A percentile compares a stretch with the other conserved stretches of the same genome.
These are phyloP conservation scores for Cordyceps cicadae DNA, from an alignment of 2,329 filamentous ascomycete species.

Conservation along the genomic window DNA sequence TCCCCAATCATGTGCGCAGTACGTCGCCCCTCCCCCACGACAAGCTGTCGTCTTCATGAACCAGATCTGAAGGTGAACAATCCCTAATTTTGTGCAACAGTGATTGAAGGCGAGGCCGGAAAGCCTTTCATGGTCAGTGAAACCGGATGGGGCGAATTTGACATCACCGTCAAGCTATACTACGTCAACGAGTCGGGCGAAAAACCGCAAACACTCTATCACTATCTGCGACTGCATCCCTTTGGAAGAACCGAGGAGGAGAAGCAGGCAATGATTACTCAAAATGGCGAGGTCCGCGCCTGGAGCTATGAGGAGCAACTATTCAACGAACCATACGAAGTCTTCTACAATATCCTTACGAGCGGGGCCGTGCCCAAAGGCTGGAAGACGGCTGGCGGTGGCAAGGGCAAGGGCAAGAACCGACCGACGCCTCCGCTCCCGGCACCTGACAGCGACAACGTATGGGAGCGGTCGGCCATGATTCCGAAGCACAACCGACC, in stretches of 20 bases:
- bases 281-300: slow-evolving; percentile 58
- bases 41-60: neutral
- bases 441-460: slow-evolving; percentile 36
- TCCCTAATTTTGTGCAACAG: slow-evolving; percentile 21
- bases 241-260: slow-evolving; percentile 76
- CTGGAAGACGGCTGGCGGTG: slow-evolving; percentile 29
- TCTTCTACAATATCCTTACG: slow-evolving; percentile 82
- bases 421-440: slow-evolving; percentile 31
- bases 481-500: slow-evolving; percentile 60
- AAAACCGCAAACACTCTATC: slow-evolving; percentile 93
- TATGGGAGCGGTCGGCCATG: slow-evolving; percentile 63
- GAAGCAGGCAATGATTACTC: slow-evolving; percentile 50
- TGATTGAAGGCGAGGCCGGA: slow-evolving; percentile 62
- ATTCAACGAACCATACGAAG: slow-evolving; percentile 94
- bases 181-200: slow-evolving; percentile 82
- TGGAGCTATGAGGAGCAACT: slow-evolving; percentile 91
- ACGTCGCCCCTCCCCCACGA: slow-evolving; percentile 21
- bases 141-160: slow-evolving; percentile 97
- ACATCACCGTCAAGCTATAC: slow-evolving; percentile 90
- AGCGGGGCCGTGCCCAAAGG: slow-evolving; percentile 52
- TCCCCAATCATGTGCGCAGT: slow-evolving; percentile 81
- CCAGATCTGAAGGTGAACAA: neutral
- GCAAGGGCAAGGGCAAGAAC: slow-evolving; percentile 43
- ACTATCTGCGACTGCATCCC: slow-evolving; percentile 83
- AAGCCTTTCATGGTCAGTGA: slow-evolving; percentile 76